Base-by-base conservation (phyloP, 805 yeast genomes). In the Hanseniaspora guilliermondii region DNA sequence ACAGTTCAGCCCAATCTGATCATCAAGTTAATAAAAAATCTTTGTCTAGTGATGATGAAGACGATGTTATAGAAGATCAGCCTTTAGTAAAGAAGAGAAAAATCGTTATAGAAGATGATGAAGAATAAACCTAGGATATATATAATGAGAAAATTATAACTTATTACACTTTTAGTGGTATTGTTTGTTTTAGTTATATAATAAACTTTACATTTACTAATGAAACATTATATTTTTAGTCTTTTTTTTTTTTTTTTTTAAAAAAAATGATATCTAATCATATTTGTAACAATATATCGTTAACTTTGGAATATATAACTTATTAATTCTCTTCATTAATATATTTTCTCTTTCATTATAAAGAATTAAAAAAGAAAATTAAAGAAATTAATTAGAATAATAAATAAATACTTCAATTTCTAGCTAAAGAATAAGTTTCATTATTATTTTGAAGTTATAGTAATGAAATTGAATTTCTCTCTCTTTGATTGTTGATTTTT, bases 51-150 rank as follows among this genome's bases (percentile, higher is more conserved):
- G 59, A 56, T 22, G 59, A 56, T 16, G 60, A 50, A n/a, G 62
- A 59, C 4, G 62, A 58, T 14, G 58, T 48, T 22, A 12, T 39
- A 12, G 61, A 58, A 38, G 54, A 58, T 53, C 52, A 41, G 19
- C 56, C 47, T 24, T 39, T 57, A 8, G 56, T 57, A 22, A 44
- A 40, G 56, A 58, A 32, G 25, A 58, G 61, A 38, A 57, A 58
- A 33, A 48, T 59, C 27, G 56, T 58, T 48, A 58, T 59, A 45
- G 62, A 61, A 25, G 59, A 60, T 55, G 65, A 62, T 41, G 63
- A 61, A 17, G 65, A 62, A 36, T 59, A 49, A 32, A 17, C 17
- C 12, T 36, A 22, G 30, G 30, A 48, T 25, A 16, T 44, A 22
- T 35, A 44, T 21, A 16, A 35, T 40, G 41, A 7, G n/a, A 30